Evolutionary conservation across 805 yeast genomes (phyloP).

Genomic region (Suhomyces sp.): DNA sequence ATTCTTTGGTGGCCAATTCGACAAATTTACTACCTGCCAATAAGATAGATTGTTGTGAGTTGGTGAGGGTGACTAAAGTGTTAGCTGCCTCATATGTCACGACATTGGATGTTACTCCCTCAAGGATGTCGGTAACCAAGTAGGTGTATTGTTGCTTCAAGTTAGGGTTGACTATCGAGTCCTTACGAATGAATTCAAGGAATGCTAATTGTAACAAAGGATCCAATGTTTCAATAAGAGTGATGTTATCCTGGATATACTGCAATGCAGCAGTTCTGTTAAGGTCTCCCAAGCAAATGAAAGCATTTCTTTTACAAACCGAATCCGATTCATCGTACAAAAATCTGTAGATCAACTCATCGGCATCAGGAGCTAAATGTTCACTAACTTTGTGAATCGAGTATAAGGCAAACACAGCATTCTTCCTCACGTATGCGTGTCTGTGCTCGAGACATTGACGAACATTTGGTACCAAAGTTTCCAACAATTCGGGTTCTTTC

Average conservation of each 20-base stretch:
- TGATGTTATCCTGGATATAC: constrained; percentile 70
- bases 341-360: constrained; percentile 71
- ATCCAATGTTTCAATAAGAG: constrained; percentile 62
- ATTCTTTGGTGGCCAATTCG: constrained; percentile 83
- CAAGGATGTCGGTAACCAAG: constrained; percentile 70
- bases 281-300: constrained; percentile 77
- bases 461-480: constrained; percentile 91
- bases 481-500: constrained; percentile 89
- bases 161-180: constrained; percentile 61
- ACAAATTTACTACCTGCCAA: constrained; percentile 84
- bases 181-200: constrained; percentile 86
- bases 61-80: constrained; percentile 62
- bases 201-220: constrained; percentile 84
- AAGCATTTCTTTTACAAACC: constrained; percentile 93
- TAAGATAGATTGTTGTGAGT: constrained; percentile 60
- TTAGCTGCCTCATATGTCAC: constrained; percentile 92
- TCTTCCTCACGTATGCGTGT: constrained; percentile 96
- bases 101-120: constrained; percentile 55
- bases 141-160: constrained; percentile 70
- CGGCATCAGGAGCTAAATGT: constrained; percentile 93
- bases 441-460: constrained; percentile 91
- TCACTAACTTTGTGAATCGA: constrained; percentile 80
- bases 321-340: constrained; percentile 84
- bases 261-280: constrained; percentile 82
- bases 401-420: constrained; percentile 88